These are phyloP conservation scores for Primulina eburnea DNA, from an alignment of 257 asterid species.

Conservation along the genomic window DNA sequence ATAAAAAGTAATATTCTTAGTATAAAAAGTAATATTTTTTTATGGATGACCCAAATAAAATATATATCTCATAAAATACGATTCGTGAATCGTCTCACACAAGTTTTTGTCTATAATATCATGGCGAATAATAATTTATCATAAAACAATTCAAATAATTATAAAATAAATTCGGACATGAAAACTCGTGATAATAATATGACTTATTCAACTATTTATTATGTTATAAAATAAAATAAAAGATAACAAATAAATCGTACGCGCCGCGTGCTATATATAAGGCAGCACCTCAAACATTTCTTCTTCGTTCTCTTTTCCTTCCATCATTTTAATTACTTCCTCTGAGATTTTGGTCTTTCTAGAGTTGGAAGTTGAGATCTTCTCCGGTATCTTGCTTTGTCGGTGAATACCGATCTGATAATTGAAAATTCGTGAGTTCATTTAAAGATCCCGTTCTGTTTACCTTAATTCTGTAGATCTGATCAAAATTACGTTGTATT, in stretches of 20 bases:
- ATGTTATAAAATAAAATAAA: no score
- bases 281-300: background rate
- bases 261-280: background rate
- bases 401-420: slow-evolving; percentile 30
- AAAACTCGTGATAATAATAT: no score
- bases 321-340: background rate
- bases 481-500: background rate
- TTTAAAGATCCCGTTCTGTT: background rate
- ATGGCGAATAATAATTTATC: no score
- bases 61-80: no score
- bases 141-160: no score
- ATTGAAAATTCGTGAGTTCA: slow-evolving; percentile 28
- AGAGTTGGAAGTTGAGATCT: background rate
- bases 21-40: no score
- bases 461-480: slow-evolving; percentile 17
- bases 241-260: background rate
- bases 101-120: no score
- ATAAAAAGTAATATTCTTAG: no score
- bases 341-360: slow-evolving; percentile 1
- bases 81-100: no score
- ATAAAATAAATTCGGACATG: no score
- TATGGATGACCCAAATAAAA: no score
- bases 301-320: background rate
- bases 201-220: no score
- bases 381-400: slow-evolving; percentile 18